phyloP scores from a whole-genome alignment of 2,329 filamentous ascomycete genomes.

The Hypoxylon rubiginosum region DNA sequence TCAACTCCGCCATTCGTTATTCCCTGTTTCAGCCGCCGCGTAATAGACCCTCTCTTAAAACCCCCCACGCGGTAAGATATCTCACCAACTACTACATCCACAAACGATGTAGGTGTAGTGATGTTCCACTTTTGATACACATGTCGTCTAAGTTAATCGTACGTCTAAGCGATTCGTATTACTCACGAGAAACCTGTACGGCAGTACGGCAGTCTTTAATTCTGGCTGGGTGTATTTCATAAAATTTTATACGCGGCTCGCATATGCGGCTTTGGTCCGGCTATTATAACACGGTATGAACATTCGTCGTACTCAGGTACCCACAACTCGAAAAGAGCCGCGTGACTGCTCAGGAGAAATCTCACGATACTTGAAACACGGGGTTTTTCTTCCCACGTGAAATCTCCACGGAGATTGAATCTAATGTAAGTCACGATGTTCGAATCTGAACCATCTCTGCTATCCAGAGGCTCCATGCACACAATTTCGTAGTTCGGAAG shows the following conservation, averaged over 20 bases:
- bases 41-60: not conserved
- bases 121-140: not conserved
- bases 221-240: not conserved
- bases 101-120: not conserved
- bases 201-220: not conserved
- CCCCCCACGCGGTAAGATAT: not conserved
- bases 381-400: not conserved
- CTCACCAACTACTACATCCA: not conserved
- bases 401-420: not conserved
- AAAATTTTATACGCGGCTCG: not conserved
- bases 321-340: not conserved
- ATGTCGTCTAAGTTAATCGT: not conserved
- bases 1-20: not conserved
- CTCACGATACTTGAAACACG: not conserved
- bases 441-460: conserved; percentile 26
- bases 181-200: not conserved
- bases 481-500: conserved; percentile 10
- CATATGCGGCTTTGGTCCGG: not conserved
- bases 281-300: not conserved
- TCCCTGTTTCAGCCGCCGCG: not conserved
- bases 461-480: conserved; percentile 32
- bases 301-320: not conserved
- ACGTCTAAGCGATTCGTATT: not conserved
- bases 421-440: conserved; percentile 3
- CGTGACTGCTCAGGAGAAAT: not conserved